phyloP scores from a whole-genome alignment of 352 stramenopile species.

The Lagenidium sp. region DNA sequence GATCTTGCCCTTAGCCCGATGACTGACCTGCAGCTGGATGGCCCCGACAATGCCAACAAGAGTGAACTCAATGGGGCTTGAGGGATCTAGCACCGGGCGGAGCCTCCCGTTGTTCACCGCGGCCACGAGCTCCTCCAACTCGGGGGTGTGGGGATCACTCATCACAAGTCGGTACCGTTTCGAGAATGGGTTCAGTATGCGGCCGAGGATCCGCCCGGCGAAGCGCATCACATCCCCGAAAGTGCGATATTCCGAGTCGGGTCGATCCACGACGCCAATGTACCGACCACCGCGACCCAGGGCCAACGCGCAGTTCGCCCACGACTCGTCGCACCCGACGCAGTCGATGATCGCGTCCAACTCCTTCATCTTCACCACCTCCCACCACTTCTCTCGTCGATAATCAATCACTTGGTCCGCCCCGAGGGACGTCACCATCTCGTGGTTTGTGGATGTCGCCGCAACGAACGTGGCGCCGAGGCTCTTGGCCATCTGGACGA shows the following conservation, averaged over 20 bases:
- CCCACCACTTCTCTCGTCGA: constrained; percentile 33
- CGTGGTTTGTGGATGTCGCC: constrained; percentile 35
- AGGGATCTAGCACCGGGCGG: constrained; percentile 45
- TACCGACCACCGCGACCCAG: constrained; percentile 17
- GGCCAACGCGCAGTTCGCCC: constrained; percentile 16
- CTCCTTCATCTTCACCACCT: constrained; percentile 13
- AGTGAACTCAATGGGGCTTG: constrained; percentile 58
- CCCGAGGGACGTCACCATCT: constrained; percentile 32
- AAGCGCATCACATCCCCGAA: constrained; percentile 20
- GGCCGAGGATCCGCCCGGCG: constrained; percentile 9
- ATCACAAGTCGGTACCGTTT: constrained; percentile 19
- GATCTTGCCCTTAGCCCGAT: constrained; percentile 72
- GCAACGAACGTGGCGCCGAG: constrained; percentile 49
- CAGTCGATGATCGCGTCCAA: constrained; percentile 39
- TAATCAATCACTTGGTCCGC: constrained; percentile 50
- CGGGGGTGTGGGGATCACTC: constrained; percentile 19
- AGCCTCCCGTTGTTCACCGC: constrained; percentile 37
- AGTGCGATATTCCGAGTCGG: constrained; percentile 13
- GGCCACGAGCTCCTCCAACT: constrained; percentile 31
- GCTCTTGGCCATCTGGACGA: constrained; percentile 52
- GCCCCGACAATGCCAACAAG: constrained; percentile 38
- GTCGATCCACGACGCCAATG: constrained; percentile 21
- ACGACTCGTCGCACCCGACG: constrained; percentile 23
- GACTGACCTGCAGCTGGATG: constrained; percentile 51
- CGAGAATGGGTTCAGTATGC: constrained; percentile 23